These are phyloP conservation scores for Yamadazyma sp. DNA, from an alignment of 1,139 yeast genomes.

Conservation along the genomic window DNA sequence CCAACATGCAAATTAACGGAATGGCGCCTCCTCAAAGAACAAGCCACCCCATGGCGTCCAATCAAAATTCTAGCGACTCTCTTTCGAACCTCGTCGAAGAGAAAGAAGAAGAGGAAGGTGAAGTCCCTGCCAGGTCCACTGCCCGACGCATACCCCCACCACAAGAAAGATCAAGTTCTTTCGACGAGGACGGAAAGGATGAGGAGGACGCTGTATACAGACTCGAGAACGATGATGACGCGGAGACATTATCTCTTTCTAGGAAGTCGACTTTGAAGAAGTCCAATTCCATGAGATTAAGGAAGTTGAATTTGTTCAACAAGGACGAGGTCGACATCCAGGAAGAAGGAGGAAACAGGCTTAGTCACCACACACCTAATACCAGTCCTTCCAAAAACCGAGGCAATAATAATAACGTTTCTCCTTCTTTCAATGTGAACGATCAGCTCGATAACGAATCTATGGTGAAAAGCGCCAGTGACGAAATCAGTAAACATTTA, in stretches of 20 bases:
- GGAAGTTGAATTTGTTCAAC: slow-evolving; percentile 42
- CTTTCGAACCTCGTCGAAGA: slow-evolving; percentile 44
- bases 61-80: slow-evolving; percentile 35
- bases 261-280: slow-evolving; percentile 42
- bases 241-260: slow-evolving; percentile 26
- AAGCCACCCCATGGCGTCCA: slow-evolving; percentile 1
- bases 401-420: slow-evolving; percentile 5
- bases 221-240: slow-evolving; percentile 28
- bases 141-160: background rate
- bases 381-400: slow-evolving; percentile 10
- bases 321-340: slow-evolving; percentile 14
- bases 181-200: slow-evolving; percentile 17
- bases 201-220: slow-evolving; percentile 34
- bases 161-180: slow-evolving; percentile 1
- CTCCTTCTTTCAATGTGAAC: slow-evolving; percentile 18
- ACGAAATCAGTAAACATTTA: slow-evolving; percentile 16
- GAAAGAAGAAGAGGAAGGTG: slow-evolving; percentile 30
- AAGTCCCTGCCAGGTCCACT: slow-evolving; percentile 1
- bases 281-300: slow-evolving; percentile 42
- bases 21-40: slow-evolving; percentile 1
- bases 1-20: slow-evolving; percentile 3
- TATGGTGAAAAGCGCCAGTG: slow-evolving; percentile 17
- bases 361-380: slow-evolving; percentile 8
- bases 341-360: slow-evolving; percentile 14
- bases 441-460: slow-evolving; percentile 11